A percentile compares a stretch with the other conserved stretches of the same genome.
These are phyloP conservation scores for Kazachstania taianensis DNA, from an alignment of 805 yeast genomes.

Conservation along the genomic window DNA sequence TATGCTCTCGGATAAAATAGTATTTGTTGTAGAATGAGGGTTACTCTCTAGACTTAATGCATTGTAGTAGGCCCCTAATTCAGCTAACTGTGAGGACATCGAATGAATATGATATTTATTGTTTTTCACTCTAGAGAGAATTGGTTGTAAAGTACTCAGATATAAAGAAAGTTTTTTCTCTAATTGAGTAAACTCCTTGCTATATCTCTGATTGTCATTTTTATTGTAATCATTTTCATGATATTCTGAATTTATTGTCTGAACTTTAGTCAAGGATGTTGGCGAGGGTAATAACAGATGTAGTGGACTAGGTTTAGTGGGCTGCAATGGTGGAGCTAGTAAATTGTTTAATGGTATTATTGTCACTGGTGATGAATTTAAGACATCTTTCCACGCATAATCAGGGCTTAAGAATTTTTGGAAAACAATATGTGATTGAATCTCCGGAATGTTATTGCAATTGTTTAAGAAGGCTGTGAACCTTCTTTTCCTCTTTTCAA, in stretches of 20 bases:
- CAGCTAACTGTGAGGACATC: conserved; percentile 56
- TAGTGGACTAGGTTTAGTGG: conserved; percentile 45
- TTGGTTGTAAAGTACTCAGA: conserved; percentile 18
- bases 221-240: background rate
- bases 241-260: background rate
- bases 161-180: conserved; percentile 33
- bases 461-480: conserved; percentile 68
- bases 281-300: conserved; percentile 59
- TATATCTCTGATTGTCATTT: background rate
- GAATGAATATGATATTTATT: conserved; percentile 36
- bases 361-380: conserved; percentile 45
- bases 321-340: conserved; percentile 52
- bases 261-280: conserved; percentile 34
- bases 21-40: conserved; percentile 14
- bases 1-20: conserved; percentile 36
- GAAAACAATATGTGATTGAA: conserved; percentile 53
- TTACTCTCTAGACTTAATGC: conserved; percentile 50
- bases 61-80: conserved; percentile 63
- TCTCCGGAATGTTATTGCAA: conserved; percentile 48
- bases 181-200: conserved; percentile 12
- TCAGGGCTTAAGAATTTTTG: conserved; percentile 78
- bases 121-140: conserved; percentile 22
- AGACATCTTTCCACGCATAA: conserved; percentile 71
- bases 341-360: conserved; percentile 43
- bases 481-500: conserved; percentile 65